phyloP scores from a whole-genome alignment of 257 asterid genomes.

The Mentha longifolia region DNA sequence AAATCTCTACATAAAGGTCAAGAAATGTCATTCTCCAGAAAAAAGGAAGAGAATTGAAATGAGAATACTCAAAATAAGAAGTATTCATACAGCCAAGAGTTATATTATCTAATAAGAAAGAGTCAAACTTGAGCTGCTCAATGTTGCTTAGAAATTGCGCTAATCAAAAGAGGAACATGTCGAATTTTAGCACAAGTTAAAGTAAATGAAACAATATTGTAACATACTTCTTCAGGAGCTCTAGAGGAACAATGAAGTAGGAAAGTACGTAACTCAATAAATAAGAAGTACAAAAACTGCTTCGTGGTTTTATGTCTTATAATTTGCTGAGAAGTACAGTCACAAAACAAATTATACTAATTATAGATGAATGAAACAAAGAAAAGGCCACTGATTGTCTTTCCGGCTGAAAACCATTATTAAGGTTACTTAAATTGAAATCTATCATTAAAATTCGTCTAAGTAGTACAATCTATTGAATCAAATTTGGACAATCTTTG shows the following conservation, averaged over 20 bases:
- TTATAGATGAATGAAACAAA: background rate
- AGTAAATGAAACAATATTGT: background rate
- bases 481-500: background rate
- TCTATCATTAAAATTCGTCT: background rate
- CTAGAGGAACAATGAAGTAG: slow-evolving; percentile 13
- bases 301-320: slow-evolving; percentile 6
- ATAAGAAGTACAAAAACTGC: background rate
- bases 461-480: background rate
- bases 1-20: background rate
- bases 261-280: background rate
- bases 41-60: background rate
- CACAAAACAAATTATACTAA: slow-evolving; percentile 19
- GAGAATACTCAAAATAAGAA: background rate
- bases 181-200: background rate
- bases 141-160: background rate
- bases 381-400: background rate
- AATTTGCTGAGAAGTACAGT: slow-evolving; percentile 2
- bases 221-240: background rate
- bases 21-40: slow-evolving; percentile 11
- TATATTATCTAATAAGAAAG: background rate
- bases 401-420: background rate
- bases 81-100: background rate
- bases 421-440: background rate
- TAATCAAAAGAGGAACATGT: background rate
- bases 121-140: background rate